phyloP scores from a whole-genome alignment of 768 basidiomycete species.

The Leccinellum rugosiceps region DNA sequence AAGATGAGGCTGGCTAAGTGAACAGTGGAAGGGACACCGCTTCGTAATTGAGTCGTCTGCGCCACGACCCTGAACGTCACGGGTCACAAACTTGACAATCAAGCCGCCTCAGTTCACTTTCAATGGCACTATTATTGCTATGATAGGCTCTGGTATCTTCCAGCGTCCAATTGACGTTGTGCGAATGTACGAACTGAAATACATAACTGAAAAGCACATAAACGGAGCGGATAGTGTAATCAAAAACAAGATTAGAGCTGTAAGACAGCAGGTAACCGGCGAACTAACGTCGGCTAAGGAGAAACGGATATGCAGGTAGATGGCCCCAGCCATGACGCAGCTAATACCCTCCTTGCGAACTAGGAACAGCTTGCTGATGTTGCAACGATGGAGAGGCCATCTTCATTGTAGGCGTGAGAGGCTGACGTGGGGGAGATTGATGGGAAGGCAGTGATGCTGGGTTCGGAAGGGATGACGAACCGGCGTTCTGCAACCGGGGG shows the following conservation, averaged over 20 bases:
- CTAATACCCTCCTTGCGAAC: constrained; percentile 54
- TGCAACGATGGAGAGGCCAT: constrained; percentile 55
- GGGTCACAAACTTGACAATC: too few species aligned
- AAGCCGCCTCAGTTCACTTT: background rate
- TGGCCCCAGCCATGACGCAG: constrained; percentile 6
- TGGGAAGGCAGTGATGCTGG: constrained; percentile 35
- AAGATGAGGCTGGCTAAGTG: background rate
- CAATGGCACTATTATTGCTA: background rate
- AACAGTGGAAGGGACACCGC: background rate
- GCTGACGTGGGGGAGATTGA: constrained; percentile 49
- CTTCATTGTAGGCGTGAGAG: constrained; percentile 49
- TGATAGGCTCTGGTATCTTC: constrained; percentile 11
- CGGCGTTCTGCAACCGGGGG: constrained; percentile 46
- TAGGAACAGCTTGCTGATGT: constrained; percentile 51
- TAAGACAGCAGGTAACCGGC: constrained; percentile 16
- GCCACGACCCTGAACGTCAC: background rate
- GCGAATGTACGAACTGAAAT: constrained; percentile 31
- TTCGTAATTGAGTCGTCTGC: background rate
- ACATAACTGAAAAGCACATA: constrained; percentile 39
- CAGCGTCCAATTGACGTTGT: constrained; percentile 18
- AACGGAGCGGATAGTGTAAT: constrained; percentile 35
- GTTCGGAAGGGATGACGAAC: constrained; percentile 45
- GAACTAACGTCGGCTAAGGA: constrained; percentile 5
- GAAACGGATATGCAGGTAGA: constrained; percentile 13
- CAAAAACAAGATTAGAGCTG: constrained; percentile 29